phyloP scores from a whole-genome alignment of 1,284 basidiomycete genomes.

The Puccinia sorghi region DNA sequence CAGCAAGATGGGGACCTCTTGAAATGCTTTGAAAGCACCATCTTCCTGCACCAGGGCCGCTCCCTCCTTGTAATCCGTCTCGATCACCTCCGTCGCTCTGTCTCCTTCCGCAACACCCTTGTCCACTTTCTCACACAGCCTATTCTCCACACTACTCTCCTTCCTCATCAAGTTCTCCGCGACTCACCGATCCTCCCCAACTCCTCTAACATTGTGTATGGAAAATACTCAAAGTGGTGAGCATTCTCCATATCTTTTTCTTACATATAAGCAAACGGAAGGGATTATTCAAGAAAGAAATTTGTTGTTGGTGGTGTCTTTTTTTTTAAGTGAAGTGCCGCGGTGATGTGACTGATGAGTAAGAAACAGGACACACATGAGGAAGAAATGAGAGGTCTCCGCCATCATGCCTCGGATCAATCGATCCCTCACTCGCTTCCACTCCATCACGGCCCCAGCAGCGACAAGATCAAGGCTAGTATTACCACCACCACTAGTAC shows the following conservation, averaged over 20 bases:
- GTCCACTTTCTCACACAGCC: conserved; percentile 38
- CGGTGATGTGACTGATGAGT: no score
- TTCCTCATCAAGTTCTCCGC: conserved; percentile 3
- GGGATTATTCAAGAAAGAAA: no score
- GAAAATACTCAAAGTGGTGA: conserved; percentile 2
- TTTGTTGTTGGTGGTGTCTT: background rate
- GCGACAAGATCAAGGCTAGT: no score
- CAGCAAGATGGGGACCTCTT: conserved; percentile 81
- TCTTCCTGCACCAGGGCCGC: conserved; percentile 59
- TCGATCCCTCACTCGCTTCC: no score
- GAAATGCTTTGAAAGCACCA: conserved; percentile 67
- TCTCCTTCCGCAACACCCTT: conserved; percentile 4
- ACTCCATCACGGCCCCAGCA: no score
- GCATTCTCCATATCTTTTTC: background rate
- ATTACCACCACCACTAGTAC: background rate
- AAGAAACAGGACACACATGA: no score
- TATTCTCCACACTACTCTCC: background rate
- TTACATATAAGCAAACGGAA: background rate
- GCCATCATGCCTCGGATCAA: no score
- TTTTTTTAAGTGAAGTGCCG: no score
- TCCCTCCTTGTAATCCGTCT: conserved; percentile 14
- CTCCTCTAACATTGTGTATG: conserved; percentile 13
- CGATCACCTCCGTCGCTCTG: background rate
- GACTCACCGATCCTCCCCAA: conserved; percentile 11
- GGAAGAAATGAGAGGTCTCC: no score